Evolutionary conservation across 1,284 basidiomycete genomes (phyloP), one percentile per base, ranked within the genome.

Genomic region (Wolfiporia cocos): DNA sequence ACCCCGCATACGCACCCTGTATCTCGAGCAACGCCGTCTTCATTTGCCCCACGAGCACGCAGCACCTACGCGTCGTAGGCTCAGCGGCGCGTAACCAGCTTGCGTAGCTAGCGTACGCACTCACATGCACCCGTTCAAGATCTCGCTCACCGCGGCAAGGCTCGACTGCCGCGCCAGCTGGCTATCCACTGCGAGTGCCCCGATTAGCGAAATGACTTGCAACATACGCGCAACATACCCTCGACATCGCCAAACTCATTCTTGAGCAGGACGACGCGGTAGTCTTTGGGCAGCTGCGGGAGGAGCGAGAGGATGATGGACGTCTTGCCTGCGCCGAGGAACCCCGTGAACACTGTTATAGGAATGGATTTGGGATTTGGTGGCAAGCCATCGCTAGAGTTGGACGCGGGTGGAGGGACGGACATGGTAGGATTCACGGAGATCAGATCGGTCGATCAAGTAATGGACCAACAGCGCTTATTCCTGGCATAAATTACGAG

Each of bases 71-170:
- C n/a, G n/a, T n/a, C n/a, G n/a, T n/a, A n/a, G n/a, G n/a, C n/a
- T n/a, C n/a, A n/a, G n/a, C n/a, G n/a, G n/a, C n/a, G n/a, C n/a
- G 5, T n/a, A 5, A 37, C 28, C 7, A 19, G n/a, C 24, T 23
- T 24, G 22, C 15, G 14, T 17, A 40, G n/a, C 35, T 17, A 9
- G 14, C 22, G 6, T 24, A 11, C 20, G 4, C 11, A 59, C 73
- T 60, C 49, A 92, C 90, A 94, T 78, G 73, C 92, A 95, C 19
- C 92, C 92, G 61, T 94, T 95, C 49, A 92, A 65, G 38, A 95
- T 94, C 63, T 94, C 92, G 51, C 81, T 89, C 41, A 94, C 91
- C 2, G 86, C 88, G 15, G 87, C 67, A 37, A 94, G 70, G 44
- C 80, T 86, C 1, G 86, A 88, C 56, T 92, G 84, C 47, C 81